phyloP scores from a whole-genome alignment of 2,329 filamentous ascomycete genomes.

The Apiospora saccharicola region DNA sequence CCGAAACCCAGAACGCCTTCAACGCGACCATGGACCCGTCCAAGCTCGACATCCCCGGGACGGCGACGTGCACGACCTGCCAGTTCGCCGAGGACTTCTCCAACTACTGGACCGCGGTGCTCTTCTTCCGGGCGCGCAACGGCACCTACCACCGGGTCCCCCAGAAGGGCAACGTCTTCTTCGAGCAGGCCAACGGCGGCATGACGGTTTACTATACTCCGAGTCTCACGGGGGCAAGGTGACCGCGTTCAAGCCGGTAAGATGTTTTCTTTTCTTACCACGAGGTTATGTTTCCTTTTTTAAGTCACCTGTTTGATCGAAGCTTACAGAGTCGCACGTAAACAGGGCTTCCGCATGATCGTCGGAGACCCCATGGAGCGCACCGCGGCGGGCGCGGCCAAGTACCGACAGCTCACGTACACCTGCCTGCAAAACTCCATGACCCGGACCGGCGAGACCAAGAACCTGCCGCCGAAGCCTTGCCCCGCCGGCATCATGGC shows the following conservation, averaged over 20 bases:
- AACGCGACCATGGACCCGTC: constrained; percentile 36
- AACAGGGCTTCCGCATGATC: constrained; percentile 43
- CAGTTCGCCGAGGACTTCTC: constrained; percentile 51
- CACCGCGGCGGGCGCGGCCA: constrained; percentile 36
- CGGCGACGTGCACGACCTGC: constrained; percentile 51
- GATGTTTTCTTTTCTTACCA: constrained; percentile 45
- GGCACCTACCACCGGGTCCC: constrained; percentile 44
- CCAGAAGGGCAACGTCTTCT: constrained; percentile 42
- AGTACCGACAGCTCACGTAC: constrained; percentile 23
- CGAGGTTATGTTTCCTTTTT: too few relatives aligned
- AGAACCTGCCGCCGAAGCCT: constrained; percentile 46
- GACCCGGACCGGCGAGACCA: constrained; percentile 42
- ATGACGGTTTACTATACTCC: constrained; percentile 44
- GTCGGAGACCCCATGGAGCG: constrained; percentile 41
- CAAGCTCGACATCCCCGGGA: constrained; percentile 34
- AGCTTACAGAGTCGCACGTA: too few relatives aligned
- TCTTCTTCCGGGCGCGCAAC: constrained; percentile 49
- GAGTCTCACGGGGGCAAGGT: constrained; percentile 39
- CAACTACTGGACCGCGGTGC: constrained; percentile 52
- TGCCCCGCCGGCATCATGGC: constrained; percentile 48
- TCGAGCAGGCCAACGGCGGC: constrained; percentile 42
- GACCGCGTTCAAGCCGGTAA: constrained; percentile 41
- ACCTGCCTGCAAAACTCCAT: constrained; percentile 20
- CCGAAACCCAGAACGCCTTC: constrained; percentile 40
- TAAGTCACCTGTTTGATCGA: background rate